A percentile compares a stretch with the other conserved stretches of the same genome.
phyloP scores from a whole-genome alignment of 441 rosid species.

The Theobroma grandiflorum region DNA sequence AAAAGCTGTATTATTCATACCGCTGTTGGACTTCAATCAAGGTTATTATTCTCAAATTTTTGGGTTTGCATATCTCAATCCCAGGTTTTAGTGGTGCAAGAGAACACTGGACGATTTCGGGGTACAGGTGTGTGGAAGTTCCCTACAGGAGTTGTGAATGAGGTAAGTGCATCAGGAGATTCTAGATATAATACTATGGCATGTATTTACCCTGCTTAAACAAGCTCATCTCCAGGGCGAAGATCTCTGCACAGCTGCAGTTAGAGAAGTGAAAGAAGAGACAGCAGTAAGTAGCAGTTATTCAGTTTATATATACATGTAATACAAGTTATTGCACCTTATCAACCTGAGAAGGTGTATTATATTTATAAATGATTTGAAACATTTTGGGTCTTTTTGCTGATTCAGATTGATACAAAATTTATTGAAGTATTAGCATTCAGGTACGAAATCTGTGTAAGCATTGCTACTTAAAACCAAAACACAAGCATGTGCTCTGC shows the following conservation, averaged over 20 bases:
- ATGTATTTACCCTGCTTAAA: background rate
- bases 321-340: background rate
- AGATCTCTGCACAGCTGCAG: slow-evolving; percentile 59
- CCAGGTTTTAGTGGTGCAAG: slow-evolving; percentile 81
- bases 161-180: slow-evolving; percentile 44
- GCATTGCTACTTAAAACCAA: background rate
- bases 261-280: slow-evolving; percentile 73
- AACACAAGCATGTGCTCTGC: no score
- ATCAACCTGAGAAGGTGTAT: background rate
- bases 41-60: slow-evolving; percentile 3
- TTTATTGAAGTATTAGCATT: slow-evolving; percentile 64
- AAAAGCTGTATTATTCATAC: background rate
- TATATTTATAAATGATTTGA: no score
- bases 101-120: slow-evolving; percentile 58
- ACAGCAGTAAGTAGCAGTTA: slow-evolving; percentile 57
- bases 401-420: slow-evolving; percentile 59
- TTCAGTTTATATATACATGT: background rate
- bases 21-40: background rate
- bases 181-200: background rate
- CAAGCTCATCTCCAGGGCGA: slow-evolving; percentile 52
- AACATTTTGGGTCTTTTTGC: background rate
- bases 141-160: slow-evolving; percentile 84
- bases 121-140: slow-evolving; percentile 80
- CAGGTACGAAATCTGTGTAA: slow-evolving; percentile 46
- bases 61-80: slow-evolving; percentile 28